Evolutionary conservation across 2,329 filamentous ascomycete genomes (phyloP).

Genomic region (Aureobasidium sp.): DNA sequence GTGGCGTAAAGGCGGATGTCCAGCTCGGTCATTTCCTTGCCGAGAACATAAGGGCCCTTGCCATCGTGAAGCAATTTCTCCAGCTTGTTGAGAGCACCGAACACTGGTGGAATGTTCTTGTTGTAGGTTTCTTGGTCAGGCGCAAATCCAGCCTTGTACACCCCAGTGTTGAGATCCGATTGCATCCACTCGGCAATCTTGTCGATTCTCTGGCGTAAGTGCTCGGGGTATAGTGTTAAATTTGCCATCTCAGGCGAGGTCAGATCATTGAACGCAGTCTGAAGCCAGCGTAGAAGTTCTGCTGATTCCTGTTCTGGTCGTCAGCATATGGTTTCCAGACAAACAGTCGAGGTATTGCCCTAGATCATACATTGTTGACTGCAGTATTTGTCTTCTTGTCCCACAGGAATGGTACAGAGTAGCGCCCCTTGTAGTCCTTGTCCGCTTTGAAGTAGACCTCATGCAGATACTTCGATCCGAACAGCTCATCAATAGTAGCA

Average conservation of each 20-base stretch:
- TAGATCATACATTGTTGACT: conserved; percentile 46
- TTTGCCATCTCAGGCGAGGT: conserved; percentile 36
- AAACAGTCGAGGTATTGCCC: too few relatives aligned
- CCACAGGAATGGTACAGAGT: conserved; percentile 57
- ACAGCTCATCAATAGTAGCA: conserved; percentile 55
- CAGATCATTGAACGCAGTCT: conserved; percentile 48
- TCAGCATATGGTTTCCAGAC: neutral
- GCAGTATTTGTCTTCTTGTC: conserved; percentile 50
- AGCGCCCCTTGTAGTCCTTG: conserved; percentile 53
- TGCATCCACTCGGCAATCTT: conserved; percentile 48
- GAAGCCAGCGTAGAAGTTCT: conserved; percentile 53
- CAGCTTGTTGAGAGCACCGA: conserved; percentile 53
- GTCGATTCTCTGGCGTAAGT: conserved; percentile 47
- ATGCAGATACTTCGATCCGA: conserved; percentile 50
- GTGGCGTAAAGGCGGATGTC: conserved; percentile 54
- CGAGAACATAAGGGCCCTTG: conserved; percentile 51
- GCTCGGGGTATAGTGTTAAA: conserved; percentile 48
- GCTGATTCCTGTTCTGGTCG: conserved; percentile 41
- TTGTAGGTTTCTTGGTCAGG: conserved; percentile 50
- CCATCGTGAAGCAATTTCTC: conserved; percentile 43
- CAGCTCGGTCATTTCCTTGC: conserved; percentile 50
- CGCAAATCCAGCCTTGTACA: conserved; percentile 56
- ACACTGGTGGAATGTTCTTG: conserved; percentile 47
- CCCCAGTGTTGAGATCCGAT: conserved; percentile 50
- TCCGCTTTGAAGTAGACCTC: conserved; percentile 58